Base-by-base conservation (phyloP, 768 basidiomycete genomes). In the Termitomyces sp. region DNA sequence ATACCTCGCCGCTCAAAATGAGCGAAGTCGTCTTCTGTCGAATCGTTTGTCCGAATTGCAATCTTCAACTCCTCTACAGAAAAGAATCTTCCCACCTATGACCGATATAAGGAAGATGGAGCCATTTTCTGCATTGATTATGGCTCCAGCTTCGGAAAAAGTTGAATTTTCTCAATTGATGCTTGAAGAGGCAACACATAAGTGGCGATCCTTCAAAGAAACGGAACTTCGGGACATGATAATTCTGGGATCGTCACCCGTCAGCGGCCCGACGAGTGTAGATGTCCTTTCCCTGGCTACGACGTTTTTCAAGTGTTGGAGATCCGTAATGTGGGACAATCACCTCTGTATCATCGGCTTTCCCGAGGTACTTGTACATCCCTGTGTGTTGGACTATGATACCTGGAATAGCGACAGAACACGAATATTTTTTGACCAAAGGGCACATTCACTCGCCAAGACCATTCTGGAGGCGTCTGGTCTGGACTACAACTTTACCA, bases 381-480 rank as follows among this genome's bases (percentile, higher is more conserved):
- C 1, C 4, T 44, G 43, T 22, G 12, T 6, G 43, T 24, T 13
- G 12, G 10, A n/a, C 1, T 6, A 42, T 42, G 10, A 24, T 22
- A 22, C 22, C 13, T 53, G 42, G 54, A 52, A 56, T 31, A 10
- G 0, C 24, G 50, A 36, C 39, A 36, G 44, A 27, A 27, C 44
- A 18, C 24, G 24, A n/a, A 5, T 57, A 12, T 24, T 26, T 13
- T 53, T 56, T 22, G n/a, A 20, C 22, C 6, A 42, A 27, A 41
- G 46, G 37, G 26, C 20, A 29, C 46, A 31, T 13, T 20, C n/a
- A 10, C 6, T 47, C 16, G 59, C 55, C 13, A 56, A 34, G 34
- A 16, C 43, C 10, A 60, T 60, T 34, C 22, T 60, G 24, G 50
- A 60, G 49, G 51, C 55, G 24, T 57, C 53, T 5, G 59, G 55